Base-by-base conservation (phyloP, 345 rosid species). In the Arabidopsis arenosa region DNA sequence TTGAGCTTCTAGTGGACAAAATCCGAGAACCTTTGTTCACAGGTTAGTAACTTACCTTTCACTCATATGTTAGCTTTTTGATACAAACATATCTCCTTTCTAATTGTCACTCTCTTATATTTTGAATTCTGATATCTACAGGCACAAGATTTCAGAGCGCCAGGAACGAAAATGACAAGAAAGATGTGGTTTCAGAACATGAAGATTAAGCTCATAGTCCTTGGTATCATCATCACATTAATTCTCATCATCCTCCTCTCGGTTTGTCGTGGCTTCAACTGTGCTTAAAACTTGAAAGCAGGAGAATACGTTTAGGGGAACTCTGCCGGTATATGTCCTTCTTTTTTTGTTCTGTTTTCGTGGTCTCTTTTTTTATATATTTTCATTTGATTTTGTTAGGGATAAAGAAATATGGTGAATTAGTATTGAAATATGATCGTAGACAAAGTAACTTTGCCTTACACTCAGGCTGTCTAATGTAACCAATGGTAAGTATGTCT, bases 401-500 rank as follows among this genome's bases (percentile, higher is more conserved):
- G 10, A 37, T 37, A 37, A 37, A 37, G 32, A 28, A 28, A 28
- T 28, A 28, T 3, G 32, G 3, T 28, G 32, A 28, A 28, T 28
- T 28, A 28, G 35, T 39, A 39, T 12, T 5, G 40, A 37, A 37
- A 37, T 37, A 37, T 37, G 40, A 37, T 37, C 32, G 0, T 28
- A 21, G 41, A 44, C 7, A 37, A 21, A 73, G 63, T 73, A 81
- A 44, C 79, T 63, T 2, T 0, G 0, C 0, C 10, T 35, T 28
- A 57, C 76, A 70, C 0, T 0, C 0, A 45, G 72, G 17, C 49
- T 40, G 3, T 1, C 0, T 41, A 39, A 78, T 70, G 37, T 55
- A 0, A 5, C 0, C 15, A 11, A 1, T 2, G 9, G 18, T 3
- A 37, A 0, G 41, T 7, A 2, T 0, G 2, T 15, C 1, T 8